Evolutionary conservation across 2,329 filamentous ascomycete genomes (phyloP).

Genomic region (Elsinoe necatrix): DNA sequence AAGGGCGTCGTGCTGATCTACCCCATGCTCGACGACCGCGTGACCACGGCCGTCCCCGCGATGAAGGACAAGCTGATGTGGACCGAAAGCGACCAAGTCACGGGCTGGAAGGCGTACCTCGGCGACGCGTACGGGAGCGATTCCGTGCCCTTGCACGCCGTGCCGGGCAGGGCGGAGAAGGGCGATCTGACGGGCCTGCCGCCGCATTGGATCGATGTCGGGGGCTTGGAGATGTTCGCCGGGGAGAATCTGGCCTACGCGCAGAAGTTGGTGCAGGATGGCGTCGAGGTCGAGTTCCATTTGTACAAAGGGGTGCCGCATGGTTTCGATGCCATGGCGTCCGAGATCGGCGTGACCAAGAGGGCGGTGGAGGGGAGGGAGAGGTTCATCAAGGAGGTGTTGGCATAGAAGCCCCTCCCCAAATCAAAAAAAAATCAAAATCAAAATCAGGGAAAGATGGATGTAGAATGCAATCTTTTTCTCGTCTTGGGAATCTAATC

Average conservation of each 20-base stretch:
- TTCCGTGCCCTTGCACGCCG: constrained; percentile 20
- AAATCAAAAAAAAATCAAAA: no score
- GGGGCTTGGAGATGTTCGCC: constrained; percentile 38
- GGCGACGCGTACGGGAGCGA: constrained; percentile 23
- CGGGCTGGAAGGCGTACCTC: constrained; percentile 37
- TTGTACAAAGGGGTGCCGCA: constrained; percentile 38
- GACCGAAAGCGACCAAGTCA: constrained; percentile 33
- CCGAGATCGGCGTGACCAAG: constrained; percentile 9
- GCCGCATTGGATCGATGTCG: constrained; percentile 38
- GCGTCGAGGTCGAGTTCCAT: constrained; percentile 37
- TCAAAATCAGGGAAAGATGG: no score
- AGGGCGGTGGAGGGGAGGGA: constrained; percentile 12
- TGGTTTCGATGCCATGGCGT: constrained; percentile 31
- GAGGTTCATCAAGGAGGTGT: constrained; percentile 1
- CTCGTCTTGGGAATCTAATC: constrained; percentile 2
- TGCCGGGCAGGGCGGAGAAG: constrained; percentile 20
- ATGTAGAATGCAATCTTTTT: constrained; percentile 3
- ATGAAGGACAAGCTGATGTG: constrained; percentile 32
- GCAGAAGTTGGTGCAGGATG: constrained; percentile 32
- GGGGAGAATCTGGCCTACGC: constrained; percentile 38
- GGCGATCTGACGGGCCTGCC: constrained; percentile 32
- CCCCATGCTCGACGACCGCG: constrained; percentile 42
- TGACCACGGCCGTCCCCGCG: constrained; percentile 20
- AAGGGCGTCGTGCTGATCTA: constrained; percentile 36
- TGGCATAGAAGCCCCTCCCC: no score